Conservation (phyloP, 345 rosid species). For the Cardiospermum halicacabum region DNA sequence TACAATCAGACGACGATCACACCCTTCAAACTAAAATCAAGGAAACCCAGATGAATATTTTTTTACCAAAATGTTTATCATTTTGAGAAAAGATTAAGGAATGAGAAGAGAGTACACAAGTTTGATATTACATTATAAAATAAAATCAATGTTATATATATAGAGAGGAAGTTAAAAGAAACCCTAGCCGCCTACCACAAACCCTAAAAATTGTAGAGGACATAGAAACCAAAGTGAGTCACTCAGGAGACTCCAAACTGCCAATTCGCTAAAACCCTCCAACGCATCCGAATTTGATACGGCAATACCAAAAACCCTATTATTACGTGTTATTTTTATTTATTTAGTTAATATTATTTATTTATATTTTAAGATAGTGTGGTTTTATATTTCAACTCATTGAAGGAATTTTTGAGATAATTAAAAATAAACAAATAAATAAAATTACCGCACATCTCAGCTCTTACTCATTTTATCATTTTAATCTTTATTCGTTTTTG, state of each 20-base stretch:
- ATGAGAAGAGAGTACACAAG: neutral
- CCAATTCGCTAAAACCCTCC: neutral
- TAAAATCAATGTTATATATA: neutral
- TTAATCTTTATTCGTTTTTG: too few species aligned
- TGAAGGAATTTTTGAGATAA: too few species aligned
- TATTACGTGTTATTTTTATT: neutral
- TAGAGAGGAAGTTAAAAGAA: constrained; percentile 18
- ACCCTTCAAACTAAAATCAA: neutral
- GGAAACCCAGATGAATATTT: neutral
- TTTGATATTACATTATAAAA: neutral
- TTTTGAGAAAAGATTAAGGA: neutral
- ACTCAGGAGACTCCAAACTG: neutral
- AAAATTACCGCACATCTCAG: too few species aligned
- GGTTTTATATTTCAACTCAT: too few species aligned
- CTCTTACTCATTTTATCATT: too few species aligned
- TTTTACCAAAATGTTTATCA: neutral
- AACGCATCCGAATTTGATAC: too few species aligned
- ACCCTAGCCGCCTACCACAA: constrained; percentile 46
- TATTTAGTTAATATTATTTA: neutral
- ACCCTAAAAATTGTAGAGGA: constrained; percentile 1
- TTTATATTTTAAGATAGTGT: neutral
- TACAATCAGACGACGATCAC: constrained; percentile 1
- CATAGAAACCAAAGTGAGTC: neutral
- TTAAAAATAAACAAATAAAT: too few species aligned
- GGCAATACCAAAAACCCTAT: constrained; percentile 1